Conservation (phyloP, 1,284 basidiomycete genomes). For the Chalciporus piperatoides region DNA sequence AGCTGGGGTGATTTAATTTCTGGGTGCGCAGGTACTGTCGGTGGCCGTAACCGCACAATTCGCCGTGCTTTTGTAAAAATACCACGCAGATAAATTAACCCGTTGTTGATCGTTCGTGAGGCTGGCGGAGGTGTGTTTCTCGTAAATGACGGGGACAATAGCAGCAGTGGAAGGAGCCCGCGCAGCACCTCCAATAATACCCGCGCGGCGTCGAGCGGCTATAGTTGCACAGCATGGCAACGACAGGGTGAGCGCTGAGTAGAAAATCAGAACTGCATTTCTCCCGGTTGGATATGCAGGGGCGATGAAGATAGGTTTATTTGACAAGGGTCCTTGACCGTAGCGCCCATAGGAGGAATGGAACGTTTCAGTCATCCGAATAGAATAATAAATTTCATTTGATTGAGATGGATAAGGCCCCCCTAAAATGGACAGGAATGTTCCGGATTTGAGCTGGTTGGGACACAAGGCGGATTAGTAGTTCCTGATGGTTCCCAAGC, state of each 20-base stretch:
- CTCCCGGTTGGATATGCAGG: background rate
- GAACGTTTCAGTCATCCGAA: conserved; percentile 16
- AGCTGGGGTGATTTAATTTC: conserved; percentile 15
- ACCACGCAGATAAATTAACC: conserved; percentile 6
- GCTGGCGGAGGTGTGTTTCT: conserved; percentile 11
- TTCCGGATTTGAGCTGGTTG: conserved; percentile 20
- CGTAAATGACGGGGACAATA: conserved; percentile 12
- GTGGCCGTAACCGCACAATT: conserved; percentile 2
- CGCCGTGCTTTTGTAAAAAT: background rate
- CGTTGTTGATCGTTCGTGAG: conserved; percentile 21
- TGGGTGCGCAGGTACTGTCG: background rate
- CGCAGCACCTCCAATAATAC: conserved; percentile 24
- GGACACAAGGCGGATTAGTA: conserved; percentile 26
- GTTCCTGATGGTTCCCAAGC: conserved; percentile 34
- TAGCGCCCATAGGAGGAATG: conserved; percentile 8
- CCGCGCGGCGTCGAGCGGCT: conserved; percentile 10
- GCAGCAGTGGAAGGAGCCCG: conserved; percentile 2
- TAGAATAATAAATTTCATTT: conserved; percentile 7
- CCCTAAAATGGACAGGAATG: conserved; percentile 14
- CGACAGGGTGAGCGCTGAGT: background rate
- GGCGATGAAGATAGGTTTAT: conserved; percentile 7
- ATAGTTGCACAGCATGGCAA: background rate
- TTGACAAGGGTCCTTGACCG: background rate
- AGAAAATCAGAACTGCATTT: background rate
- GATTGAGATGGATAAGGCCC: conserved; percentile 29